Conservation (phyloP, 2,329 filamentous ascomycete species). For the Penicillium sp. region DNA sequence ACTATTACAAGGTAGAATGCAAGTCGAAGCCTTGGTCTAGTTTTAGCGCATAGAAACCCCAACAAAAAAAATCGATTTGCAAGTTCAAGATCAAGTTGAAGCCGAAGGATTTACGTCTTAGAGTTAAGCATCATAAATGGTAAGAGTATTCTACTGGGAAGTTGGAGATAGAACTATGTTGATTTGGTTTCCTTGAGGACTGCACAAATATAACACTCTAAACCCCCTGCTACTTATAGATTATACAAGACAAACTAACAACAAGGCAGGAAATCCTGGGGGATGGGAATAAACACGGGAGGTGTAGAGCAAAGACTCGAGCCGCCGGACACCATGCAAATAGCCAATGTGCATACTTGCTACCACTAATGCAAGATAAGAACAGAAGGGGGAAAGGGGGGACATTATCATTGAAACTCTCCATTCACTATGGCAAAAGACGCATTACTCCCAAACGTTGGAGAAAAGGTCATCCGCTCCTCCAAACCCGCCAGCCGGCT, state of each 20-base stretch:
- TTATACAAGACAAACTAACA: conserved; percentile 2
- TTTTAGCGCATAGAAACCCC: background rate
- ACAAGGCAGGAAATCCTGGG: background rate
- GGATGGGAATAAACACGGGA: background rate
- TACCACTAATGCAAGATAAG: conserved; percentile 17
- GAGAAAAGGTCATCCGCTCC: conserved; percentile 83
- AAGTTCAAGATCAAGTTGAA: no score
- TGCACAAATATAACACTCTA: background rate
- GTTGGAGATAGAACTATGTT: background rate
- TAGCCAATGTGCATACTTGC: conserved; percentile 13
- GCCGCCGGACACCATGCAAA: conserved; percentile 16
- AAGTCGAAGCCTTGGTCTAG: no score
- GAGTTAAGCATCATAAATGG: background rate
- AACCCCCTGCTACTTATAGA: background rate
- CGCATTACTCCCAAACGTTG: conserved; percentile 83
- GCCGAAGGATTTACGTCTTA: no score
- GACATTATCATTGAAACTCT: conserved; percentile 3
- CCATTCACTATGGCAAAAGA: conserved; percentile 26
- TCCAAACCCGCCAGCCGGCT: conserved; percentile 66
- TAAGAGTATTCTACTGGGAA: background rate
- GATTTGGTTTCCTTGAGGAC: background rate
- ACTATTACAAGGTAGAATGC: no score
- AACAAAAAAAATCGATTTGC: background rate
- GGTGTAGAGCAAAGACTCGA: background rate
- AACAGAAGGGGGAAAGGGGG: background rate